phyloP scores from a whole-genome alignment of 2,329 filamentous ascomycete genomes.

The Atkinsonella hypoxylon region DNA sequence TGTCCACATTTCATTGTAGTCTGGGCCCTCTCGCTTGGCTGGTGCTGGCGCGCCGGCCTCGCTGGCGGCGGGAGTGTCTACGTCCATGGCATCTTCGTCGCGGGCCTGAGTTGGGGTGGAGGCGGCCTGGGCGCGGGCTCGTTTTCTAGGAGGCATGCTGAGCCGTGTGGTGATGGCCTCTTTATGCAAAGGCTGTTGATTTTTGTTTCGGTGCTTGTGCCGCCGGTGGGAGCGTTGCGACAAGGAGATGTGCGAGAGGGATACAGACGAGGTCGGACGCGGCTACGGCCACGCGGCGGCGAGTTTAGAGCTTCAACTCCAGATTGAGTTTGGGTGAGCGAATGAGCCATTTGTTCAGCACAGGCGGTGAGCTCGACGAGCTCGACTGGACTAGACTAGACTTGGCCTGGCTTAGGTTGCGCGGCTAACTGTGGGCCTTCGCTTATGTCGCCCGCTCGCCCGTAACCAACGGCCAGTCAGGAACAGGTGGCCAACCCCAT shows the following conservation, averaged over 20 bases:
- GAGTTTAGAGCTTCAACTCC: neutral
- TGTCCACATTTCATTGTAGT: conserved; percentile 66
- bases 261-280: too few species aligned
- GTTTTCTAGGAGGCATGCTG: conserved; percentile 60
- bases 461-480: too few species aligned
- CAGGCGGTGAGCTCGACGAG: too few species aligned
- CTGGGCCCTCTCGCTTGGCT: conserved; percentile 12
- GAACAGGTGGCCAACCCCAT: too few species aligned
- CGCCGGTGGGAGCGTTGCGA: neutral
- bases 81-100: conserved; percentile 50
- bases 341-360: neutral
- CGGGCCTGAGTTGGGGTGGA: conserved; percentile 42
- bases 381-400: too few species aligned
- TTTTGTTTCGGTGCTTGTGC: neutral
- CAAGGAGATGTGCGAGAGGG: neutral
- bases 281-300: neutral
- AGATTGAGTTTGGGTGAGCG: neutral
- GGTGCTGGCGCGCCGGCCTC: conserved; percentile 27
- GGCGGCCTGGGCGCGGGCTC: conserved; percentile 41
- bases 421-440: neutral
- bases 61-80: conserved; percentile 43
- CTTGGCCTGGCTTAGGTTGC: too few species aligned
- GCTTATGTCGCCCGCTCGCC: too few species aligned
- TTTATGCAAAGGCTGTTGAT: neutral
- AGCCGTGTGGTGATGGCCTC: neutral